phyloP scores from a whole-genome alignment of 2,329 filamentous ascomycete species.

The Alternaria rosae region DNA sequence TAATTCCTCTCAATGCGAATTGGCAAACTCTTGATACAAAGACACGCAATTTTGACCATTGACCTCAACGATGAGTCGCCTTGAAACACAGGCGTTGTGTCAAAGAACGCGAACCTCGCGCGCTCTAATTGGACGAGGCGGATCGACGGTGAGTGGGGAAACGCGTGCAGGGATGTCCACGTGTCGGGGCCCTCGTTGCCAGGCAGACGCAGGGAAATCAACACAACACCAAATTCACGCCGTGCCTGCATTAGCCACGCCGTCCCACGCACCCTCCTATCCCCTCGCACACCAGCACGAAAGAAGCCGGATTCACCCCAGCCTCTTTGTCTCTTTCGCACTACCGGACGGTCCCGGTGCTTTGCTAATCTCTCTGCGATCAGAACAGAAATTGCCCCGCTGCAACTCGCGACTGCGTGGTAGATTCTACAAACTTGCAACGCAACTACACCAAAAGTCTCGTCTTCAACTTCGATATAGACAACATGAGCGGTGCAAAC shows the following conservation, averaged over 20 bases:
- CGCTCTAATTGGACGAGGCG: conserved; percentile 23
- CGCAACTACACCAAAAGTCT: background rate
- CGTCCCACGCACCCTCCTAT: background rate
- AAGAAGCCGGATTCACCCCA: background rate
- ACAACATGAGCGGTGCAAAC: conserved; percentile 46
- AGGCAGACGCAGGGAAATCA: conserved; percentile 29
- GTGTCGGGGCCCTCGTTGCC: conserved; percentile 16
- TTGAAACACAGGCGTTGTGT: background rate
- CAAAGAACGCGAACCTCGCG: conserved; percentile 19
- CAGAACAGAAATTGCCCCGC: background rate
- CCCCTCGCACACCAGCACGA: conserved; percentile 1
- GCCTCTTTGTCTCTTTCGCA: background rate
- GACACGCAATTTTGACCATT: too few relatives aligned
- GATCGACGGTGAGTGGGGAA: conserved; percentile 4
- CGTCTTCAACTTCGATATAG: background rate
- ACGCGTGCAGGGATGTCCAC: conserved; percentile 20
- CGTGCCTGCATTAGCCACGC: background rate
- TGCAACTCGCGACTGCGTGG: background rate
- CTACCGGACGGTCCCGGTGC: background rate
- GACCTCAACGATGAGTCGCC: background rate
- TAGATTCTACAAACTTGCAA: background rate
- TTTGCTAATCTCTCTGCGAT: background rate
- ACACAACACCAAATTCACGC: conserved; percentile 22
- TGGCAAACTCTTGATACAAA: too few relatives aligned
- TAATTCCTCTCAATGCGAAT: too few relatives aligned